These are phyloP conservation scores for Sporothrix luriei DNA, from an alignment of 2,329 filamentous ascomycete species.

Conservation along the genomic window DNA sequence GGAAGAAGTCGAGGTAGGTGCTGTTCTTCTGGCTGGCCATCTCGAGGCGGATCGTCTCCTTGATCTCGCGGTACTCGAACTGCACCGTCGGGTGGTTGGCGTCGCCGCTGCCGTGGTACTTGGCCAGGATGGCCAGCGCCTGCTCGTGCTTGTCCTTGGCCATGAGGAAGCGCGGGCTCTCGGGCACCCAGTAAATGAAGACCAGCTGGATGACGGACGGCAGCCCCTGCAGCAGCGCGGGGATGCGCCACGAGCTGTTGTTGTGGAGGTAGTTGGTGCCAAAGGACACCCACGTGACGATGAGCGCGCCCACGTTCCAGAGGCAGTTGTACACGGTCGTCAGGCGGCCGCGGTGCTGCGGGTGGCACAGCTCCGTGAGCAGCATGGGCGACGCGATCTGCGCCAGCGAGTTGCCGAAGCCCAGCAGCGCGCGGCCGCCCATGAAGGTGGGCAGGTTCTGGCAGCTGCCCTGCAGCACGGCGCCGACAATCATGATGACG, in stretches of 20 bases:
- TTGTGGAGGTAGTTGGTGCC: conserved; percentile 33
- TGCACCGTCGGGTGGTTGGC: conserved; percentile 62
- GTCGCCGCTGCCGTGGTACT: conserved; percentile 63
- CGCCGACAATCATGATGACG: conserved; percentile 15
- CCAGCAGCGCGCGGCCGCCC: conserved; percentile 63
- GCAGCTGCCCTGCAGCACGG: conserved; percentile 58
- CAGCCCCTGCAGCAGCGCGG: neutral
- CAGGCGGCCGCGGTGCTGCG: conserved; percentile 66
- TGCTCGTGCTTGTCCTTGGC: conserved; percentile 61
- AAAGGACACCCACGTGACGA: conserved; percentile 35
- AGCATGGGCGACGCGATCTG: conserved; percentile 67
- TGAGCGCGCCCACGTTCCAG: conserved; percentile 55
- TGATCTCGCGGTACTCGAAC: conserved; percentile 68
- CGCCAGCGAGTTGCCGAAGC: conserved; percentile 67
- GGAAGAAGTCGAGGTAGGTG: conserved; percentile 56
- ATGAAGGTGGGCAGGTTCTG: conserved; percentile 53
- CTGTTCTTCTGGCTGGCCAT: too few species aligned
- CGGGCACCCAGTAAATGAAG: conserved; percentile 70
- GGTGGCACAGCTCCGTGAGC: conserved; percentile 67
- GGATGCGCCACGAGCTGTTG: neutral
- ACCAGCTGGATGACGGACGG: conserved; percentile 60
- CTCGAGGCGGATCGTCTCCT: conserved; percentile 56
- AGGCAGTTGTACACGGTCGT: conserved; percentile 69
- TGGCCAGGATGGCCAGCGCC: conserved; percentile 61
- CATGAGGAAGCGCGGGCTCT: conserved; percentile 67